phyloP scores from a whole-genome alignment of 2,329 filamentous ascomycete genomes.

The Lasiodiplodia sp. region DNA sequence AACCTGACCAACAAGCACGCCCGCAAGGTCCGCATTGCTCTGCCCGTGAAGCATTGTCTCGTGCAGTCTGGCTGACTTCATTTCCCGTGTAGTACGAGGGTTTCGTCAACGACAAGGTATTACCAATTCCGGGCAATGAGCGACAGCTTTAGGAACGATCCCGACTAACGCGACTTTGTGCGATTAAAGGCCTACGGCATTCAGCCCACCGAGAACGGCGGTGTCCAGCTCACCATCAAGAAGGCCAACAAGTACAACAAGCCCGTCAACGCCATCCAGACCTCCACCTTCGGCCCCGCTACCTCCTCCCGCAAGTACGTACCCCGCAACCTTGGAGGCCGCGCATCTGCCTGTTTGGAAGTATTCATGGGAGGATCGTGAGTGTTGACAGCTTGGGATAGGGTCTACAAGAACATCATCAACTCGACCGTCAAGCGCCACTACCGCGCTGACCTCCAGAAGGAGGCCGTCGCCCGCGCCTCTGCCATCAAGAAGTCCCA shows the following conservation, averaged over 20 bases:
- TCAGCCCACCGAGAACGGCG: slow-evolving; percentile 76
- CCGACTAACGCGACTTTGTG: slow-evolving; percentile 1
- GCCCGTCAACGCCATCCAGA: slow-evolving; percentile 72
- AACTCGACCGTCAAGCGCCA: slow-evolving; percentile 80
- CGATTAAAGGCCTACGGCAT: slow-evolving; percentile 78
- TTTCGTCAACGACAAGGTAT: slow-evolving; percentile 92
- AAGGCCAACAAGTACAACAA: slow-evolving; percentile 74
- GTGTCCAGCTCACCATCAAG: slow-evolving; percentile 84
- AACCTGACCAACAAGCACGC: slow-evolving; percentile 92
- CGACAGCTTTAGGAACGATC: background rate
- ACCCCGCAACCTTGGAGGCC: background rate
- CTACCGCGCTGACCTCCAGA: slow-evolving; percentile 70
- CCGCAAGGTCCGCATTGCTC: slow-evolving; percentile 74
- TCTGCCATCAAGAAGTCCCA: slow-evolving; percentile 84
- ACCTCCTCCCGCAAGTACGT: slow-evolving; percentile 83
- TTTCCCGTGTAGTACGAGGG: slow-evolving; percentile 75
- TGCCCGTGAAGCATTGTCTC: slow-evolving; percentile 28
- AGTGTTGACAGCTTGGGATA: slow-evolving; percentile 45
- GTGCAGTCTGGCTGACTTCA: slow-evolving; percentile 37
- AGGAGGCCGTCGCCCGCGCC: slow-evolving; percentile 80
- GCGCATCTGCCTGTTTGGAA: too few species aligned
- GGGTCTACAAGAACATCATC: slow-evolving; percentile 89
- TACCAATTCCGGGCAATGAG: slow-evolving; percentile 30
- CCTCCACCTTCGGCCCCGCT: slow-evolving; percentile 73
- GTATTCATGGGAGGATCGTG: background rate